phyloP scores from a whole-genome alignment of 495 filamentous ascomycete species.

The Thozetella sp. region DNA sequence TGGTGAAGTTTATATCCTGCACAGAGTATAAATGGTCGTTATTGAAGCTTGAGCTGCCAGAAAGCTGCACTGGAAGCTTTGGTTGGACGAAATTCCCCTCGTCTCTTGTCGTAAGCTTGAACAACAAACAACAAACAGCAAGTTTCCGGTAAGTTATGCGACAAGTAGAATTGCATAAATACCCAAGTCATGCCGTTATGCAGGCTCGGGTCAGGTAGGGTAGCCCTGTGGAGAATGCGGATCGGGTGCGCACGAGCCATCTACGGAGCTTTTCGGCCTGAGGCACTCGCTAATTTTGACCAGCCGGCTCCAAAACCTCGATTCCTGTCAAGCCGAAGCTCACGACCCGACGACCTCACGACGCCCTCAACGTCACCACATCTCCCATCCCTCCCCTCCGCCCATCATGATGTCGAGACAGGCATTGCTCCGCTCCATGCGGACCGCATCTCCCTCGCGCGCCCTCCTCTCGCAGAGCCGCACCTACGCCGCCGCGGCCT shows the following conservation, averaged over 20 bases:
- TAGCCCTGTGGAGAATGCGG: too few relatives aligned
- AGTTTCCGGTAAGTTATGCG: too few relatives aligned
- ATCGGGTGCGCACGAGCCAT: not conserved
- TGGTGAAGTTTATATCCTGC: not conserved
- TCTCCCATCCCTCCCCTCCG: slow-evolving; percentile 30
- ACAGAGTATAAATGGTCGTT: not conserved
- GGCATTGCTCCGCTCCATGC: slow-evolving; percentile 58
- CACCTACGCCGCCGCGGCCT: slow-evolving; percentile 72
- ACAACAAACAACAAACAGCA: too few relatives aligned
- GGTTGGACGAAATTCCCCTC: too few relatives aligned
- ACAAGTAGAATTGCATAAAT: too few relatives aligned
- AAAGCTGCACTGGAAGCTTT: too few relatives aligned
- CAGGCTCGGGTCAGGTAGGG: too few relatives aligned
- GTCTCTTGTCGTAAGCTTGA: too few relatives aligned
- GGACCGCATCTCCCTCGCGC: slow-evolving; percentile 55
- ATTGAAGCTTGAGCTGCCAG: not conserved
- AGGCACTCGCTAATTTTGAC: not conserved
- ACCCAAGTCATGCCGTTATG: too few relatives aligned
- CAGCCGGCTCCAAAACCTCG: slow-evolving; percentile 1
- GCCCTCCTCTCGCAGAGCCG: slow-evolving; percentile 48
- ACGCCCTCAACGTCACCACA: slow-evolving; percentile 28
- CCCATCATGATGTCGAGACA: slow-evolving; percentile 65
- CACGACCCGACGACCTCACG: slow-evolving; percentile 25
- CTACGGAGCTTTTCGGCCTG: not conserved
- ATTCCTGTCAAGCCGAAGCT: slow-evolving; percentile 14